phyloP scores from a whole-genome alignment of 1,284 basidiomycete species.

The Microbotryum scabiosae region DNA sequence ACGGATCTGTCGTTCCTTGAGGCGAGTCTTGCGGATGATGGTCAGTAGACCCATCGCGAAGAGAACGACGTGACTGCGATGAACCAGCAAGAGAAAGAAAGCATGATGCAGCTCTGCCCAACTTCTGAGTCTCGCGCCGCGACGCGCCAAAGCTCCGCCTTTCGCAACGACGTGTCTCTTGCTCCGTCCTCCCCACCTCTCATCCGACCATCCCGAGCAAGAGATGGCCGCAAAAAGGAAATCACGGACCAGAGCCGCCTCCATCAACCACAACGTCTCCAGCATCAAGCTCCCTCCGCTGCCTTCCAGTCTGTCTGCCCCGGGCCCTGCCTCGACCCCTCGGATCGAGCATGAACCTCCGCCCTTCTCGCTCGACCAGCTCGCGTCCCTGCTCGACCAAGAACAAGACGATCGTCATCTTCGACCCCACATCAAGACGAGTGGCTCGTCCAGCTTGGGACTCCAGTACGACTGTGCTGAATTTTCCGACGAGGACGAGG shows the following conservation, averaged over 20 bases:
- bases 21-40: slow-evolving; percentile 91
- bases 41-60: slow-evolving; percentile 66
- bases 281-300: neutral
- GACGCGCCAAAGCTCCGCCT: no score
- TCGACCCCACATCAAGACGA: neutral
- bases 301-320: neutral
- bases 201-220: no score
- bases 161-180: no score
- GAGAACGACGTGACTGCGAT: no score
- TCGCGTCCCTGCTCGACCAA: neutral
- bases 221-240: no score
- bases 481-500: neutral
- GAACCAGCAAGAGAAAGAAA: no score
- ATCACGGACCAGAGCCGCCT: no score
- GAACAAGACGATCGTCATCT: neutral
- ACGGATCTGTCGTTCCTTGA: slow-evolving; percentile 91
- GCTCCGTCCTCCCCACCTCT: no score
- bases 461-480: neutral
- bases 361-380: neutral
- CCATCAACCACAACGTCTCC: neutral
- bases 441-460: neutral
- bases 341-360: neutral
- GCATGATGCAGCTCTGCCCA: no score
- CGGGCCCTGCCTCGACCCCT: slow-evolving; percentile 4
- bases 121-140: no score